A percentile compares a stretch with the other conserved stretches of the same genome.
phyloP scores from a whole-genome alignment of 257 asterid genomes.

The Solanum chiquidenum region DNA sequence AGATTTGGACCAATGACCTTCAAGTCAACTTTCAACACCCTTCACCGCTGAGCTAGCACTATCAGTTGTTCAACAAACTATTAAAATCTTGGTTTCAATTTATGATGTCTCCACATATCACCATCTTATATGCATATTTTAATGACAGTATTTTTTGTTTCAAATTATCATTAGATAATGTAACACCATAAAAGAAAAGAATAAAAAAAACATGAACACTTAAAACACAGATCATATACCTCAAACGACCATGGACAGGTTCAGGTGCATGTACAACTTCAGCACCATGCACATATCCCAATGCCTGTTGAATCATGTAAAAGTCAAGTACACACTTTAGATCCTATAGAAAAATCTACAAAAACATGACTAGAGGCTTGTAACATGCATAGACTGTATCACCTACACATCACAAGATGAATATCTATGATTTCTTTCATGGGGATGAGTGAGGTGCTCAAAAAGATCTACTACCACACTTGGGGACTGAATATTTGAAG shows the following conservation, averaged over 20 bases:
- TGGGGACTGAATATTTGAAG: background rate
- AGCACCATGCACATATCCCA: conserved; percentile 94
- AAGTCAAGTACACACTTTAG: background rate
- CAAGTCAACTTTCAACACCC: background rate
- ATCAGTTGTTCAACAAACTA: background rate
- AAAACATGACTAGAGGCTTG: background rate
- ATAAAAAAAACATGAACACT: background rate
- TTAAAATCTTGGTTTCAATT: background rate
- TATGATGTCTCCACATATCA: background rate
- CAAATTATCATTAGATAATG: background rate
- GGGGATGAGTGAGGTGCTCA: background rate
- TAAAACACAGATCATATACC: conserved; percentile 26
- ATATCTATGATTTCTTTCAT: background rate
- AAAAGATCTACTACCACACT: background rate
- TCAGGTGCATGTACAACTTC: conserved; percentile 73
- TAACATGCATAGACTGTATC: background rate
- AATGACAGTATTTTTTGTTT: background rate
- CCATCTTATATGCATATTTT: background rate
- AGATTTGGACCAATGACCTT: background rate
- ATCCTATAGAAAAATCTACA: background rate
- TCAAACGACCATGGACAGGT: conserved; percentile 92
- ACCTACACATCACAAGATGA: background rate
- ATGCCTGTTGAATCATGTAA: conserved; percentile 43
- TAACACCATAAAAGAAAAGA: background rate
- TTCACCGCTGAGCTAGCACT: background rate